Conservation (phyloP, 2,329 filamentous ascomycete species). For the Fusarium sp. region DNA sequence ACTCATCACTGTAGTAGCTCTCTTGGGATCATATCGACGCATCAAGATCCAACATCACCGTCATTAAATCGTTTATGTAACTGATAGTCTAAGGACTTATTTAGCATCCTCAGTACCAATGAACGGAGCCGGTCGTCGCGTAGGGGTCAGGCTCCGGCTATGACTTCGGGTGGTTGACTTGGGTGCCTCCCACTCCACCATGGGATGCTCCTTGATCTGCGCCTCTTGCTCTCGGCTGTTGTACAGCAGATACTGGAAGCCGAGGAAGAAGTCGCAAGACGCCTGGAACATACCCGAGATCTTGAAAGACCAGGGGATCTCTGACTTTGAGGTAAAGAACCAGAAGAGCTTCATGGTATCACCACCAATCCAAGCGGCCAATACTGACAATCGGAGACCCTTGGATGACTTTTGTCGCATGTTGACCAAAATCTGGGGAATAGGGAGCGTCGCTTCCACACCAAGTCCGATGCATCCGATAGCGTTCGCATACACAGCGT, state of each 20-base stretch:
- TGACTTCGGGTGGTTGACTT: conserved; percentile 48
- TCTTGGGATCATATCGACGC: conserved; percentile 16
- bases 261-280: conserved; percentile 80
- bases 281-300: conserved; percentile 87
- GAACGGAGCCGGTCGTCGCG: conserved; percentile 58
- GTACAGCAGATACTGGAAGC: conserved; percentile 81
- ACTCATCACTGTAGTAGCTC: conserved; percentile 12
- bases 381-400: conserved; percentile 82
- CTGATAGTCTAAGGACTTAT: conserved; percentile 11
- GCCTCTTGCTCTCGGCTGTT: conserved; percentile 63
- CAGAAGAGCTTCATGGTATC: conserved; percentile 91
- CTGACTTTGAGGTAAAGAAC: conserved; percentile 81
- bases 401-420: conserved; percentile 77
- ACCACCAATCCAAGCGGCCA: conserved; percentile 83
- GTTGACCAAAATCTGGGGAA: conserved; percentile 85
- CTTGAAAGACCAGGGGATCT: conserved; percentile 85
- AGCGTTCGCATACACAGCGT: conserved; percentile 74
- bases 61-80: conserved; percentile 41
- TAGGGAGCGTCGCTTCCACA: conserved; percentile 84
- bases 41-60: conserved; percentile 23
- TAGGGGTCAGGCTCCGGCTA: conserved; percentile 58
- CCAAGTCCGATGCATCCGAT: conserved; percentile 83
- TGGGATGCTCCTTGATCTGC: conserved; percentile 57
- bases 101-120: conserved; percentile 53
- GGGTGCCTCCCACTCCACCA: conserved; percentile 55